Base-by-base conservation (phyloP, 768 basidiomycete genomes). In the Fomitopsis pulvina region DNA sequence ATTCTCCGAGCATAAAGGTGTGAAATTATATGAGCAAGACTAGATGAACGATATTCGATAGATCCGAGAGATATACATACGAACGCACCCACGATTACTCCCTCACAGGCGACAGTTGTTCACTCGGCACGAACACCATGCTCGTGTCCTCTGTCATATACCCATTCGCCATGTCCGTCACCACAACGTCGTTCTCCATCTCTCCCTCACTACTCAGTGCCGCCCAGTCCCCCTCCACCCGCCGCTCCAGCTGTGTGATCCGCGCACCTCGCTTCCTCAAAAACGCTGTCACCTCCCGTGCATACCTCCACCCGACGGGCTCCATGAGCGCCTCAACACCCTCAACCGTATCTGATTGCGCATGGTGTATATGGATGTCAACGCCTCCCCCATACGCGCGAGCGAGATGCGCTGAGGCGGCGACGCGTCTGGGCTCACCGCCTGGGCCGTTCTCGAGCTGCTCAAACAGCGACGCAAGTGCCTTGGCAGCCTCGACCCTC, bases 401-500 rank as follows among this genome's bases (percentile, higher is more conserved):
- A 56, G 74, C 67, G 59, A 83, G 59, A 71, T 85, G 74, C 63
- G 71, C 54, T 47, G 69, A 66, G 52, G 74, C 63, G 69, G 78
- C 52, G 68, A 78, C 70, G 71, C 80, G 47, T 52, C 63, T 71
- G 43, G 70, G 71, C 66, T 63, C 73, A 57, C 67, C 42, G 47
- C 57, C 39, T 57, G 67, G 40, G 47, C 57, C 37, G 53, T 41
- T 47, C 52, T 73, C 78, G 51, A 94, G 68, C 48, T 85, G 76
- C 29, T 79, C 76, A 51, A 95, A 80, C 63, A 90, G 84, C 45
- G 68, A 67, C 16, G 84, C 83, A 16, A 97, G 77, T 5, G 83
- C 81, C 52, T 82, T 80, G 29, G 84, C 78, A 14, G 92, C 92
- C 63, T 92, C 83, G 4, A 83, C 77, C n/a, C 94, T 84, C 22